These are phyloP conservation scores for Yarrowia sp. DNA, from an alignment of 805 yeast species.

Conservation along the genomic window DNA sequence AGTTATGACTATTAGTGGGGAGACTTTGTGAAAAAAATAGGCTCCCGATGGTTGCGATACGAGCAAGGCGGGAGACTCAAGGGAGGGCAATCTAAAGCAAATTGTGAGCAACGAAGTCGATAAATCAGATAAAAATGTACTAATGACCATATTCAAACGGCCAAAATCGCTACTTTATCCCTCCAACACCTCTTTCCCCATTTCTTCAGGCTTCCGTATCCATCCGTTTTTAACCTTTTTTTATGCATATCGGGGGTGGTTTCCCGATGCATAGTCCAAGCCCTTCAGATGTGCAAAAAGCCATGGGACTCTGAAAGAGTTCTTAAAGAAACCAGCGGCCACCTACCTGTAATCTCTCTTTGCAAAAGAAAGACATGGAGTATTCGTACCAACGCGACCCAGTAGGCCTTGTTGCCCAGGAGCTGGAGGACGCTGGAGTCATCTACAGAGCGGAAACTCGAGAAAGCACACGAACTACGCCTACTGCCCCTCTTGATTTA, in stretches of 20 bases:
- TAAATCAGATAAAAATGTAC: too few relatives aligned
- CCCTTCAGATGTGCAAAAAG: conserved; percentile 12
- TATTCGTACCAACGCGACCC: conserved; percentile 38
- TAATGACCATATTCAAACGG: too few relatives aligned
- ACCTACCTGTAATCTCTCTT: too few relatives aligned
- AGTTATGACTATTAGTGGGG: conserved; percentile 8
- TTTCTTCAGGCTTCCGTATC: too few relatives aligned
- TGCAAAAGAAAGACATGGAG: conserved; percentile 2
- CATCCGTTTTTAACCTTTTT: not conserved
- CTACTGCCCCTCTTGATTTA: conserved; percentile 24
- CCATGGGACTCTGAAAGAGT: not conserved
- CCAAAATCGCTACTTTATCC: too few relatives aligned
- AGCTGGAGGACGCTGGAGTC: conserved; percentile 33
- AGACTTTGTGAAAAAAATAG: not conserved
- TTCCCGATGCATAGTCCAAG: conserved; percentile 33
- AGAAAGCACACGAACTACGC: conserved; percentile 11
- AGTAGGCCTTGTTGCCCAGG: conserved; percentile 20
- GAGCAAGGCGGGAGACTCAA: too few relatives aligned
- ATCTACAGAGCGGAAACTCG: conserved; percentile 4
- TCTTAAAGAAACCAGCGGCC: not conserved
- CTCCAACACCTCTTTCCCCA: not conserved
- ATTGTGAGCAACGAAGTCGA: too few relatives aligned
- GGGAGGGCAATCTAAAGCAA: too few relatives aligned
- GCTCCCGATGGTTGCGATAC: too few relatives aligned
- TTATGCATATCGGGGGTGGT: conserved; percentile 6